These are phyloP conservation scores for Tricholoma matsutake DNA, from an alignment of 768 basidiomycete species.

Conservation along the genomic window DNA sequence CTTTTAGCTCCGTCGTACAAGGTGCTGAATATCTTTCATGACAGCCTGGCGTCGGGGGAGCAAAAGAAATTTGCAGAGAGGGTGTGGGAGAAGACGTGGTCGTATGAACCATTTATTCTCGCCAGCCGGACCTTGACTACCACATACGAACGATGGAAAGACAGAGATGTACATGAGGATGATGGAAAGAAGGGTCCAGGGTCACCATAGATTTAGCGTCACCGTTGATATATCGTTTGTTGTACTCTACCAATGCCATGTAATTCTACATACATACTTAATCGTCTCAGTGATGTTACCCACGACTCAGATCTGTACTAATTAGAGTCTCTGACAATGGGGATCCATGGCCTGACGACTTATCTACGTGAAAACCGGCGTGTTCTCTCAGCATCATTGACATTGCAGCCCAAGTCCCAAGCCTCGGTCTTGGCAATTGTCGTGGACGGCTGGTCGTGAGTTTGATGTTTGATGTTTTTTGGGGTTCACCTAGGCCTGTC, in stretches of 20 bases:
- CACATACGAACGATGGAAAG: conserved; percentile 46
- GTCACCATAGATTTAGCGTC: background rate
- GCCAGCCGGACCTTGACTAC: conserved; percentile 38
- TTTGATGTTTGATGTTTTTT: conserved; percentile 19
- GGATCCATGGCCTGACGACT: conserved; percentile 51
- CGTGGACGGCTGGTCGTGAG: conserved; percentile 88
- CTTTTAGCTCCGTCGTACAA: conserved; percentile 56
- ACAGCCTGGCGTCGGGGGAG: conserved; percentile 55
- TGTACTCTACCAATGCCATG: background rate
- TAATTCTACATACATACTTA: background rate
- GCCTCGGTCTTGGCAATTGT: conserved; percentile 51
- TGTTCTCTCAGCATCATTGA: conserved; percentile 33
- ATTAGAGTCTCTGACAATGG: conserved; percentile 33
- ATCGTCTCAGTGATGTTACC: background rate
- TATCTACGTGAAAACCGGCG: conserved; percentile 50
- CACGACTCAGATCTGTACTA: background rate
- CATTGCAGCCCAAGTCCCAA: conserved; percentile 16
- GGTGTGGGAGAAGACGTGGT: conserved; percentile 62
- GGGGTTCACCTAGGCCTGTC: conserved; percentile 4
- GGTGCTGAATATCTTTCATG: conserved; percentile 47
- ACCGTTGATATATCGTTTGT: background rate
- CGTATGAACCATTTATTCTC: conserved; percentile 55
- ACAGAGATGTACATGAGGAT: conserved; percentile 39
- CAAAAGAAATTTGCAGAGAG: conserved; percentile 55
- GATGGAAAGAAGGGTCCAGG: conserved; percentile 24